Evolutionary conservation across 352 stramenopile genomes (phyloP), one percentile per base, ranked within the genome.

Genomic region (Blastocystis hominis): DNA sequence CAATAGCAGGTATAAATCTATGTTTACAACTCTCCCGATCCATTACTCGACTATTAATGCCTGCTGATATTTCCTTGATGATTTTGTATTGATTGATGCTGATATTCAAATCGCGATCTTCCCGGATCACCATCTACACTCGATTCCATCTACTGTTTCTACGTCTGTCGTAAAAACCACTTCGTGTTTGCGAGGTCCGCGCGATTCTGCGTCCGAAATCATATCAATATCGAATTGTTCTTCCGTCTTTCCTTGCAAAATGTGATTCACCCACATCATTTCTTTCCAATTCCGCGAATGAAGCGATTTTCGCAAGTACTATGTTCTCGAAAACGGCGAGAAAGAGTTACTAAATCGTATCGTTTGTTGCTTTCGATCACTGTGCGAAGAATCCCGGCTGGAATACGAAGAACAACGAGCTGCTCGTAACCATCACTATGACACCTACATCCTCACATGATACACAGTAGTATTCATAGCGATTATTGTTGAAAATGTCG

Each of bases 401-500:
- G 34, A 20, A 84, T n/a, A 30, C 72, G 72, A n/a, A 84, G 56
- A 38, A 56, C 70, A 56, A 63, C 36, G 2, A 80, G 36, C 70
- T 80, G 62, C 6, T n/a, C n/a, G 50, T 46, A 38, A 63, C 9
- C n/a, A 30, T 54, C 6, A 56, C 5, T 0, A 56, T 15, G 44
- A 64, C 17, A 54, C 6, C 6, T 4, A 84, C 72, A 44, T 59
- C 30, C n/a, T 84, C 72, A 44, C 44, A 42, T 10, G 47, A 66
- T 2, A 84, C 47, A 46, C 72, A 84, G 40, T 84, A 84, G 38
- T 84, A 84, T 40, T 84, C 72, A 34, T 84, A 84, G 20, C 72
- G 72, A 68, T 84, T 84, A 10, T 84, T 64, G 50, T 84, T 84
- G 36, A 53, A 84, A 53, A 84, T 84, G 46, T 84, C 72, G 20